Base-by-base conservation (phyloP, 108 stramenopile species). In the Cyclotella sp. region DNA sequence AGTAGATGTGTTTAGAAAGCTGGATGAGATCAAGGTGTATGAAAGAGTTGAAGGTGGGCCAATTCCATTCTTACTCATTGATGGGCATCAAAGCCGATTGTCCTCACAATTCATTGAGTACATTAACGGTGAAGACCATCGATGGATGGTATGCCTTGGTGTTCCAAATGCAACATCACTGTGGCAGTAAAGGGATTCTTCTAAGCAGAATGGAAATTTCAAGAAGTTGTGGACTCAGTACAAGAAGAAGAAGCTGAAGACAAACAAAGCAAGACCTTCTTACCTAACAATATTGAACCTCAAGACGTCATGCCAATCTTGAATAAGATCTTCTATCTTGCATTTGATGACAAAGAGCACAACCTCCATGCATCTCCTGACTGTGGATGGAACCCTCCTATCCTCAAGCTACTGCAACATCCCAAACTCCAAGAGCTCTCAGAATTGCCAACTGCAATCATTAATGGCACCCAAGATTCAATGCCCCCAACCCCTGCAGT, bases 81-180 rank as follows among this genome's bases (percentile, higher is more conserved):
- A 77, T 44, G 68, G 68, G 15, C 68, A 77, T 43, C 60, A 77
- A 10, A 52, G 47, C 61, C 58, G 76, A 16, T 9, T 77, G n/a
- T 16, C 14, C 14, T 45, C 61, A 27, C 27, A 21, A 10, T 77
- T 77, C 41, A 49, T 62, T 9, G 61, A 61, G n/a, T 69, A 77
- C 39, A 69, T 77, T 15, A 77, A 77, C 43, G 76, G 69, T 47
- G 28, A 60, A 24, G 30, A 39, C 39, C 68, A 77, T 52, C 6
- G 9, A 2, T 75, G 73, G 62, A 52, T 9, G 26, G 63, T 65
- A 41, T 75, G 73, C 55, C 54, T 68, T 45, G 68, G 76, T 34
- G 68, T 77, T 14, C 76, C 76, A 28, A 62, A 77, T 63, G 68
- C 68, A 28, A 77, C 76, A 62, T 60, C 58, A 15, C 21, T 69